Evolutionary conservation across 2,329 filamentous ascomycete species (phyloP).

Genomic region (Fusarium nurragi): DNA sequence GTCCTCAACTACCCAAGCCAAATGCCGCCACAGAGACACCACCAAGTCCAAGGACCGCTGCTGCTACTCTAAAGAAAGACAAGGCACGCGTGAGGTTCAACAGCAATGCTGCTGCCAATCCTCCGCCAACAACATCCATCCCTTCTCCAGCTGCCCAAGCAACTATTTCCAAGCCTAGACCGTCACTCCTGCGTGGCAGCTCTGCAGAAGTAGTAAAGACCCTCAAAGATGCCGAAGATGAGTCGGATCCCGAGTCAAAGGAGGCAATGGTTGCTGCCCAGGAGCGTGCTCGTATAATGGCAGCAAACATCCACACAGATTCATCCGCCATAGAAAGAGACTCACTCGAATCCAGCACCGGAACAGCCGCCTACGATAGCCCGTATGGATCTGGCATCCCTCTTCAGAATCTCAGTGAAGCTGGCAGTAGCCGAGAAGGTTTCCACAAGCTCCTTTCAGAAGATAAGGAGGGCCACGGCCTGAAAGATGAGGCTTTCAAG

Average conservation of each 20-base stretch:
- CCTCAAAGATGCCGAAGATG: constrained; percentile 39
- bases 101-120: constrained; percentile 53
- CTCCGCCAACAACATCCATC: constrained; percentile 30
- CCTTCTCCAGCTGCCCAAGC: constrained; percentile 16
- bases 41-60: constrained; percentile 20
- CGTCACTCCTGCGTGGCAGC: constrained; percentile 56
- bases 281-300: constrained; percentile 55
- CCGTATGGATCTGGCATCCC: constrained; percentile 44
- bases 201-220: constrained; percentile 53
- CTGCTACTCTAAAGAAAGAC: constrained; percentile 49
- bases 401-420: constrained; percentile 46
- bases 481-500: constrained; percentile 52
- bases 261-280: constrained; percentile 52
- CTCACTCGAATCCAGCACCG: constrained; percentile 52
- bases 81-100: constrained; percentile 61
- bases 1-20: constrained; percentile 16
- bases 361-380: constrained; percentile 42
- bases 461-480: constrained; percentile 14
- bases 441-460: constrained; percentile 29
- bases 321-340: constrained; percentile 48
- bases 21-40: constrained; percentile 12
- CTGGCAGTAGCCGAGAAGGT: constrained; percentile 24
- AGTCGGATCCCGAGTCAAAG: constrained; percentile 47
- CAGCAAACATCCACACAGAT: constrained; percentile 51
- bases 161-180: constrained; percentile 46